phyloP scores from a whole-genome alignment of 768 basidiomycete genomes.

The Vishniacozyma victoriae region DNA sequence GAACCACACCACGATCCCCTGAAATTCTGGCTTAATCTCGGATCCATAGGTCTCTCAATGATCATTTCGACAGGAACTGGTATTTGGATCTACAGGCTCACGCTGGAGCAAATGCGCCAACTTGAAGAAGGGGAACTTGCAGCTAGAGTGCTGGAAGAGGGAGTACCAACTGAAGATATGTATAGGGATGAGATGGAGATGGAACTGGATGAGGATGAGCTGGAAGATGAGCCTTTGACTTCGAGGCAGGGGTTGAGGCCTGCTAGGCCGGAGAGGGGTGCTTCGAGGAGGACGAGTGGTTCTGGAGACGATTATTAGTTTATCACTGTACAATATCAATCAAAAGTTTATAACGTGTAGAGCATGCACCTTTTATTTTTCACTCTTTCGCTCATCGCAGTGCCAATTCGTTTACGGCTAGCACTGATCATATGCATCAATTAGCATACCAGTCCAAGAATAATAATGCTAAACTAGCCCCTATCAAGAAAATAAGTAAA shows the following conservation, averaged over 20 bases:
- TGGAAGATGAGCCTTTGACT: constrained; percentile 2
- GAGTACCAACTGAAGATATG: constrained; percentile 35
- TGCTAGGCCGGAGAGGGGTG: neutral
- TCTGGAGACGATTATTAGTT: neutral
- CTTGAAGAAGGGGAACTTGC: constrained; percentile 35
- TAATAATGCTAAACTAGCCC: constrained; percentile 81
- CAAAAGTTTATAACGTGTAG: no score
- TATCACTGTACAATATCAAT: neutral
- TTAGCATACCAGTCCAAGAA: constrained; percentile 87
- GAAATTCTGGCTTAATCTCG: constrained; percentile 41
- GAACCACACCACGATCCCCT: constrained; percentile 21
- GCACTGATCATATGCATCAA: no score
- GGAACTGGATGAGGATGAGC: constrained; percentile 6
- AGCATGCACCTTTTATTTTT: no score
- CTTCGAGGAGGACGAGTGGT: neutral
- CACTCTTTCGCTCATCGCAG: no score
- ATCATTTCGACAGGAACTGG: constrained; percentile 34
- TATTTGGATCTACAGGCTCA: constrained; percentile 41
- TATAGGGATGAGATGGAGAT: neutral
- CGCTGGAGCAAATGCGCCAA: constrained; percentile 41
- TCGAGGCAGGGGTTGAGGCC: neutral
- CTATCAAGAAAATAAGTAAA: constrained; percentile 83
- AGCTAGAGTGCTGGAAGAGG: constrained; percentile 37
- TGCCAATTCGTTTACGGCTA: no score
- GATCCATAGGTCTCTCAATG: constrained; percentile 29